Base-by-base conservation (phyloP, 805 yeast species). In the Starmerella etchellsii region DNA sequence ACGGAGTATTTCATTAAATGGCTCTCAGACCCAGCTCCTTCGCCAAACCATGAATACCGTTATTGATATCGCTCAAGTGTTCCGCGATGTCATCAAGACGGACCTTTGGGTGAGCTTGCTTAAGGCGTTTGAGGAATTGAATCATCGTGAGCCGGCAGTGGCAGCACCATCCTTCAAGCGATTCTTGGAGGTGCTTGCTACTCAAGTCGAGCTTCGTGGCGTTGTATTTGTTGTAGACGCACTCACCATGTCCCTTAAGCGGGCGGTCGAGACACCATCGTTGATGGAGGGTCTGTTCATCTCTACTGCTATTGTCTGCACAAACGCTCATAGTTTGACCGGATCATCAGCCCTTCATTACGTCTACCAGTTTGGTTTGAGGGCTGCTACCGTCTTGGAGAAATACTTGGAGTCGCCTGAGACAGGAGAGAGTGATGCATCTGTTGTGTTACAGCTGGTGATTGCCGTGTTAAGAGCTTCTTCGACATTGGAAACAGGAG, bases 61-160 rank as follows among this genome's bases (percentile, higher is more conserved):
- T 19, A 71, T 76, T n/a, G 72, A 65, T 7, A 79, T 81, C 76
- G 67, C 76, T 19, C 67, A 66, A 14, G 63, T 63, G 26, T 76
- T 87, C 50, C 88, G 93, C 0, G 73, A 67, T 21, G 67, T 78
- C 16, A 79, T 83, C 34, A 73, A 73, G 49, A 58, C 65, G 11
- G 97, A 88, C 56, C 61, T 88, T 23, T 74, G 73, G 54, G 70
- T 87, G 0, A 78, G 94, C 51, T 52, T 81, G 30, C 59, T 87
- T 20, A 77, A 69, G 51, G 68, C 79, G 6, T 70, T 80, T 42
- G 72, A 78, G 51, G 62, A 64, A 33, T 55, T 62, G 21, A 41
- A 43, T 13, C 61, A 64, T 33, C 65, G 65, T 30, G 61, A 62
- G 42, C 55, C 62, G 50, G 49, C 44, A 1, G 53, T 74, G 8